phyloP scores from a whole-genome alignment of 768 basidiomycete species.

The Cytidiella melzeri region DNA sequence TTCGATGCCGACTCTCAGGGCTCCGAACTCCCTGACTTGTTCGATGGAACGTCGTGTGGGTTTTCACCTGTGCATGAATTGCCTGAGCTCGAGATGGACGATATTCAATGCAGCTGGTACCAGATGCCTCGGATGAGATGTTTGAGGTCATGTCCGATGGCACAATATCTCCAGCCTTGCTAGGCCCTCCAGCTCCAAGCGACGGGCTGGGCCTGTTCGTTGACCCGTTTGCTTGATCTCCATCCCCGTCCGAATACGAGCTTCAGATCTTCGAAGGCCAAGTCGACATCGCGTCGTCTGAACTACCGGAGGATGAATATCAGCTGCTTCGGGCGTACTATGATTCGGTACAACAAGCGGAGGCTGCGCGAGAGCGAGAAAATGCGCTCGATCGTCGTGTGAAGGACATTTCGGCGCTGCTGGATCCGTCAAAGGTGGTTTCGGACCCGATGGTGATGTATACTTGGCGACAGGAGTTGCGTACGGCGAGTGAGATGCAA shows the following conservation, averaged over 20 bases:
- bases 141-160: not conserved
- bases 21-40: not conserved
- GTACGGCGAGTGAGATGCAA: constrained; percentile 32
- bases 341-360: constrained; percentile 14
- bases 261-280: constrained; percentile 22
- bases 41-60: not conserved
- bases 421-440: constrained; percentile 29
- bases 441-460: constrained; percentile 24
- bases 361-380: constrained; percentile 19
- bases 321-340: constrained; percentile 16
- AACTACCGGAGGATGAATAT: constrained; percentile 21
- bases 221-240: constrained; percentile 19
- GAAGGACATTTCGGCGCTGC: constrained; percentile 19
- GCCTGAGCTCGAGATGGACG: constrained; percentile 6
- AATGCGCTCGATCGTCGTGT: constrained; percentile 25
- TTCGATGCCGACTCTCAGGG: not conserved
- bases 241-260: constrained; percentile 23
- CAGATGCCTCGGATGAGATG: constrained; percentile 9
- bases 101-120: constrained; percentile 10
- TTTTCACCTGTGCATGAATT: not conserved
- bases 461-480: constrained; percentile 22
- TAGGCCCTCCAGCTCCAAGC: constrained; percentile 4
- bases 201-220: constrained; percentile 22
- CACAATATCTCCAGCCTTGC: constrained; percentile 21
- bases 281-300: constrained; percentile 14